phyloP scores from a whole-genome alignment of 257 asterid species.

The Fraxinus pennsylvanica region DNA sequence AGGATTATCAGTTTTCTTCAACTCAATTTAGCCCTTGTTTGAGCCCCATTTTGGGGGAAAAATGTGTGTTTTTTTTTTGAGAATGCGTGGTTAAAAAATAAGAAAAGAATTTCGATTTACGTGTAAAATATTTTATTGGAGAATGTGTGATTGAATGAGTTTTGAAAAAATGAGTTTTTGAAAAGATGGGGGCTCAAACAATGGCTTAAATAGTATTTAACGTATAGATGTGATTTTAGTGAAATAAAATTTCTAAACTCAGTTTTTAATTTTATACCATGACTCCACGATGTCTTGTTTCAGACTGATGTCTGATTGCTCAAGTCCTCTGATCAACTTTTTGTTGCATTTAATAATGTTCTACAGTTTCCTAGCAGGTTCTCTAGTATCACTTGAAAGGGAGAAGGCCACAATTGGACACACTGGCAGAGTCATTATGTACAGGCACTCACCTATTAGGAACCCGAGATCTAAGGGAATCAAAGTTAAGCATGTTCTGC shows the following conservation, averaged over 20 bases:
- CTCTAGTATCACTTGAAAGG: constrained; percentile 17
- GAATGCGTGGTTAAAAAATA: too few relatives aligned
- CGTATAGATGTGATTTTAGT: background rate
- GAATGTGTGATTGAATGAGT: too few relatives aligned
- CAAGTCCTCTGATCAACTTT: background rate
- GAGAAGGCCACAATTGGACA: constrained; percentile 22
- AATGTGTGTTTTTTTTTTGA: too few relatives aligned
- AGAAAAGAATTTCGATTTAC: too few relatives aligned
- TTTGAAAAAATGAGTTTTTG: too few relatives aligned
- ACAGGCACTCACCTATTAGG: constrained; percentile 72
- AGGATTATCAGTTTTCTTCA: background rate
- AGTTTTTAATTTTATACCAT: background rate
- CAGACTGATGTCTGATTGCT: background rate
- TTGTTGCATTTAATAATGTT: constrained; percentile 7
- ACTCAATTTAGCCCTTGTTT: background rate
- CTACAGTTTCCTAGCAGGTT: constrained; percentile 28
- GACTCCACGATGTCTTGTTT: constrained; percentile 13
- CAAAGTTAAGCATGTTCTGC: constrained; percentile 61
- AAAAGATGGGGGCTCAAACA: too few relatives aligned
- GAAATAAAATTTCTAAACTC: constrained; percentile 6
- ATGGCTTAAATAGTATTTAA: background rate
- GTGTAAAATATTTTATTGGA: too few relatives aligned
- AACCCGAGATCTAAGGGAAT: constrained; percentile 72
- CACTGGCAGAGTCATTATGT: constrained; percentile 48
- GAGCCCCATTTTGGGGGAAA: too few relatives aligned